Base-by-base conservation (phyloP, 2,329 filamentous ascomycete species). In the Fusarium protoensiforme region DNA sequence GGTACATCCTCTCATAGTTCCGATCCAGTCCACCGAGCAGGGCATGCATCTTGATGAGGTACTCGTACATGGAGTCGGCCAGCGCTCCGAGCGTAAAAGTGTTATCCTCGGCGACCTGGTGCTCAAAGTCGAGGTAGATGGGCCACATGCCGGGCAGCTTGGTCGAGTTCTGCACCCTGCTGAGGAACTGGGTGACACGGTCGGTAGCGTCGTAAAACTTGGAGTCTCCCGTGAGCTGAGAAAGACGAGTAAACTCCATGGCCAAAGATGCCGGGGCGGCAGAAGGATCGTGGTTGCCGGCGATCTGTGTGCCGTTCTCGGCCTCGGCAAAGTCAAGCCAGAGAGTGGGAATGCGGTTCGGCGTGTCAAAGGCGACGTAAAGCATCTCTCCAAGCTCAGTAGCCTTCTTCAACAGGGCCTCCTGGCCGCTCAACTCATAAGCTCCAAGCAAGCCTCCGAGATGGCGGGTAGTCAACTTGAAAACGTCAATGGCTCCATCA, bases 91-190 rank as follows among this genome's bases (percentile, higher is more conserved):
- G 81, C 0, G 87, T 88, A 73, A 87, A 90, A 3, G 65, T 80
- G 10, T 82, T 82, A 18, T 73, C 77, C 14, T 82, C 65, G 84
- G 79, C 89, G 14, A 90, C 84, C 56, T 93, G 91, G 69, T 90
- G 84, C 14, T 76, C 76, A 16, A 82, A 80, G 80, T 95, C 89
- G 41, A 96, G 82, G 39, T 84, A 85, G 9, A 89, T 86, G 1
- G 94, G 93, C 92, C 93, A 96, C 85, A 96, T 87, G 4, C 94
- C 94, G 0, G 93, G 93, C 7, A 96, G 81, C n/a, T 84, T 85
- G 0, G 93, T 95, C 6, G 85, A 81, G 76, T 91, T 90, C 81
- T 96, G 94, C 61, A 89, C 88, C 41, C 86, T 84, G 61, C 92
- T 87, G n/a, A 97, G 86, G 24, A 91, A 88, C 65, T 92, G 87